phyloP scores from a whole-genome alignment of 805 yeast species.

The Cyberlindnera japonica region DNA sequence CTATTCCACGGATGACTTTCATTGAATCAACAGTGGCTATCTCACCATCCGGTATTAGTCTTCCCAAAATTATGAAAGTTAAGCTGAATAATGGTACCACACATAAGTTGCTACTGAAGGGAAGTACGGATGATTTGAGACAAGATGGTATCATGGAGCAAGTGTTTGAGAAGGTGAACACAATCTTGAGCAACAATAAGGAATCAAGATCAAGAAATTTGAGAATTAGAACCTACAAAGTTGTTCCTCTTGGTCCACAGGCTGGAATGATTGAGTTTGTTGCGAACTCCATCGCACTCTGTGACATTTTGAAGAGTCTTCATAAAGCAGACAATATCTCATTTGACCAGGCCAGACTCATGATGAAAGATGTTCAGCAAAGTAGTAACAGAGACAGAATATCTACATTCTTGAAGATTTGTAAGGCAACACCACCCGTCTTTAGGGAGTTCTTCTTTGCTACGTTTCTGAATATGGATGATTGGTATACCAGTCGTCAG shows the following conservation, averaged over 20 bases:
- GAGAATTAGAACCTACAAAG: constrained; percentile 78
- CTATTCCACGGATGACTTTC: constrained; percentile 42
- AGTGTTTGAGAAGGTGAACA: constrained; percentile 84
- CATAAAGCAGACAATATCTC: constrained; percentile 53
- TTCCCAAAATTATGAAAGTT: constrained; percentile 74
- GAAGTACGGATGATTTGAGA: constrained; percentile 85
- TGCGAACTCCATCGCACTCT: constrained; percentile 64
- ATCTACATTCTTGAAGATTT: constrained; percentile 44
- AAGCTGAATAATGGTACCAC: constrained; percentile 52
- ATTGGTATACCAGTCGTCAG: constrained; percentile 68
- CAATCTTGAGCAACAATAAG: constrained; percentile 51
- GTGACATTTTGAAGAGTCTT: constrained; percentile 60
- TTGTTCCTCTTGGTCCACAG: constrained; percentile 82
- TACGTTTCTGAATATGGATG: constrained; percentile 59
- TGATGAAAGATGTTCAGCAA: constrained; percentile 58
- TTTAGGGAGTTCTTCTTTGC: constrained; percentile 68
- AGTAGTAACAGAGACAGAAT: constrained; percentile 42
- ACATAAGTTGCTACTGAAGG: constrained; percentile 67
- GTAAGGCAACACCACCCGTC: constrained; percentile 55
- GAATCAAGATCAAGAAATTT: constrained; percentile 56
- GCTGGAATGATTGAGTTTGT: constrained; percentile 93
- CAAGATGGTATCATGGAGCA: constrained; percentile 99
- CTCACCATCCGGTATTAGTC: constrained; percentile 82
- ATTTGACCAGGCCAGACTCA: constrained; percentile 54
- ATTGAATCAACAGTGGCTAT: constrained; percentile 48